Conservation (phyloP, 495 filamentous ascomycete genomes). For the Aspergillus baeticus region DNA sequence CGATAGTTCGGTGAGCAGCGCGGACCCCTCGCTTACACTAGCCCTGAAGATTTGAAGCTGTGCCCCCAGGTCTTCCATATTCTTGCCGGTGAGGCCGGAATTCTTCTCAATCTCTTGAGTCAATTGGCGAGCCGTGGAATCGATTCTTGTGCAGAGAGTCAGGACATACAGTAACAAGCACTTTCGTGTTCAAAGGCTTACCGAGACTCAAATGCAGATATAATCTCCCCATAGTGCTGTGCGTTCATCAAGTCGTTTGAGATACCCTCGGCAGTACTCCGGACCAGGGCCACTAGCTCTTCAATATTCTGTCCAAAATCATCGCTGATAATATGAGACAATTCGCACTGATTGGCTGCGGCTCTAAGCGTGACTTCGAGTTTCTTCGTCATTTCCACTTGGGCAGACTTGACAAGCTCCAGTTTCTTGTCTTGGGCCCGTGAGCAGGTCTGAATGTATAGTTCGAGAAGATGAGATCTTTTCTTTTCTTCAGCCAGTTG, state of each 20-base stretch:
- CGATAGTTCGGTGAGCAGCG: constrained; percentile 25
- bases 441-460: constrained; percentile 33
- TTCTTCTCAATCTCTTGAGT: constrained; percentile 17
- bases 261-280: constrained; percentile 19
- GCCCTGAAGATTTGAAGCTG: constrained; percentile 20
- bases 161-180: background rate
- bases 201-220: constrained; percentile 21
- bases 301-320: constrained; percentile 16
- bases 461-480: constrained; percentile 26
- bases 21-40: constrained; percentile 23
- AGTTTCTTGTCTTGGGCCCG: constrained; percentile 26
- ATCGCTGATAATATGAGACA: constrained; percentile 16
- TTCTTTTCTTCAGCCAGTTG: constrained; percentile 32
- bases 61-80: constrained; percentile 15
- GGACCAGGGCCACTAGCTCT: constrained; percentile 17
- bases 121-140: constrained; percentile 19
- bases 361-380: constrained; percentile 18
- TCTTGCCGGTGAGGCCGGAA: constrained; percentile 3
- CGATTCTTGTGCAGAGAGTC: constrained; percentile 5
- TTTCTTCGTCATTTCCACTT: constrained; percentile 23
- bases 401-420: constrained; percentile 24
- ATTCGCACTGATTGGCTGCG: constrained; percentile 8
- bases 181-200: constrained; percentile 10
- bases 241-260: constrained; percentile 19
- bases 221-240: constrained; percentile 18